Conservation (phyloP, 768 basidiomycete species). For the Suillus luteus region DNA sequence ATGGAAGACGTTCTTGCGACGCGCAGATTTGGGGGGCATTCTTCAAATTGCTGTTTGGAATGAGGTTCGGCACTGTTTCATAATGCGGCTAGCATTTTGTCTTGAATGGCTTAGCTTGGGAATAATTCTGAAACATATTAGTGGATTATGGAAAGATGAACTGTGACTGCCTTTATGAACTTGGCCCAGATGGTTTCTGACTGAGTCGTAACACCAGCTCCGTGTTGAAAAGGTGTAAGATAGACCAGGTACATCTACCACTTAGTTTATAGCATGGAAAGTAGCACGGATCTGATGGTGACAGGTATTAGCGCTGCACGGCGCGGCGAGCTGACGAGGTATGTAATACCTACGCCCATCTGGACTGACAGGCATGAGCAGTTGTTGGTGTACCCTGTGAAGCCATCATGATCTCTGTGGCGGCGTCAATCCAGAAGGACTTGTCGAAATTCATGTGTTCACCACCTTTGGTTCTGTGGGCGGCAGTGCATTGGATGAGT, state of each 20-base stretch:
- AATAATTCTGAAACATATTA: background rate
- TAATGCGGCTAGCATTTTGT: background rate
- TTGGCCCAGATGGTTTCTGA: background rate
- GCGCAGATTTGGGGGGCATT: background rate
- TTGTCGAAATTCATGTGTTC: background rate
- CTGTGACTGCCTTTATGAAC: background rate
- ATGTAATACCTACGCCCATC: background rate
- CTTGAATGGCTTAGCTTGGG: background rate
- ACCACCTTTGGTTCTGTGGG: background rate
- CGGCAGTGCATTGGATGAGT: background rate
- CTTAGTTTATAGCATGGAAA: background rate
- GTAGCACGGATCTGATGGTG: background rate
- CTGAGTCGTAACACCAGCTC: background rate
- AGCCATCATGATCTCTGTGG: background rate
- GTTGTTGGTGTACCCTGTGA: background rate
- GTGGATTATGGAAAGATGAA: background rate
- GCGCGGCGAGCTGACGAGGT: background rate
- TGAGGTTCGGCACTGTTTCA: background rate
- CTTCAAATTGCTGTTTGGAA: background rate
- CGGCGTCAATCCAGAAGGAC: background rate
- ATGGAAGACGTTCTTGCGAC: background rate
- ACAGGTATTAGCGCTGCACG: background rate
- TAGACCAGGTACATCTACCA: background rate
- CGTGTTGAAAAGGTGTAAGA: background rate
- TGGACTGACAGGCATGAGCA: background rate